These are phyloP conservation scores for Podospora anserina DNA, from an alignment of 495 filamentous ascomycete species.

Conservation along the genomic window DNA sequence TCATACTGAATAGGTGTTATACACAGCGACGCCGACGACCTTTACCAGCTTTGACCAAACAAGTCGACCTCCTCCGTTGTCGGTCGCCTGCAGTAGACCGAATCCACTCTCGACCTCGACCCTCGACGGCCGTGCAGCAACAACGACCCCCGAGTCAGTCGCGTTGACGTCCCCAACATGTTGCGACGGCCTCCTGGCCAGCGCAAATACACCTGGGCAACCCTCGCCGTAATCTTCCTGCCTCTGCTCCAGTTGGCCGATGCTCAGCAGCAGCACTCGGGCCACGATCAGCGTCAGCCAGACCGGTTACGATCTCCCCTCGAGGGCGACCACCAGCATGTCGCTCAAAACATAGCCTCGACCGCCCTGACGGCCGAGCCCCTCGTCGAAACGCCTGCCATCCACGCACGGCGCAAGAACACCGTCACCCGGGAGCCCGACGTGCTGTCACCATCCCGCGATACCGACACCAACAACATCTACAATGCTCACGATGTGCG, in stretches of 20 bases:
- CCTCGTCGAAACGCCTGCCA: conserved; percentile 25
- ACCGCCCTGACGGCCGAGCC: conserved; percentile 29
- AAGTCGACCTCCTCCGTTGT: not conserved
- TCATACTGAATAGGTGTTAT: too few relatives aligned
- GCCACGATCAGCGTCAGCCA: conserved; percentile 27
- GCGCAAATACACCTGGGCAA: conserved; percentile 46
- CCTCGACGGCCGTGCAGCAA: conserved; percentile 3
- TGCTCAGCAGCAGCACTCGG: conserved; percentile 58
- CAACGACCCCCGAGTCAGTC: conserved; percentile 21
- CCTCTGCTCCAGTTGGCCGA: conserved; percentile 52
- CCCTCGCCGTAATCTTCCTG: conserved; percentile 49
- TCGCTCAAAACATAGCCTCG: conserved; percentile 22
- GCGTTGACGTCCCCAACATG: conserved; percentile 51
- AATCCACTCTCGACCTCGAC: conserved; percentile 10
- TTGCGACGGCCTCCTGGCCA: conserved; percentile 54
- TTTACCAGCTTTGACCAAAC: too few relatives aligned
- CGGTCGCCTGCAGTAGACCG: conserved; percentile 4
- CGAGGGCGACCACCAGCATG: conserved; percentile 31
- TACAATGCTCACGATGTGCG: conserved; percentile 71
- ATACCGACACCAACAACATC: conserved; percentile 26
- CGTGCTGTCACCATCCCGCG: conserved; percentile 14
- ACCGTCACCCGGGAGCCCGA: conserved; percentile 19
- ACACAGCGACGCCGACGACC: too few relatives aligned
- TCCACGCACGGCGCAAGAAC: conserved; percentile 28
- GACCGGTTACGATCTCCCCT: conserved; percentile 30